Evolutionary conservation across 176 grass and related monocot species (phyloP).

Genomic region (Oryza brachyantha): DNA sequence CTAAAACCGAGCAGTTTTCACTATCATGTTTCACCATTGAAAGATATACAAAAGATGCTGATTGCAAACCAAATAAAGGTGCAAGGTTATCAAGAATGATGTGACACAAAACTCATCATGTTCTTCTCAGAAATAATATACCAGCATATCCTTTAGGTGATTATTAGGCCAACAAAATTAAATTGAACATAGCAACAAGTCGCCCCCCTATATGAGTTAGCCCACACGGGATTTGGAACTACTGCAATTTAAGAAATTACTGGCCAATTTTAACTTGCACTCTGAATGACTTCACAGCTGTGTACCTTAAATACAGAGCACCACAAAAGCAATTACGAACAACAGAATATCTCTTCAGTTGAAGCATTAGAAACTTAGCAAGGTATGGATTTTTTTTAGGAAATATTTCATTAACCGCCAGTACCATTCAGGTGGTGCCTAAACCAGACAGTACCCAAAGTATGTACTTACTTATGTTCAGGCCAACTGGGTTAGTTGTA

Average conservation of each 20-base stretch:
- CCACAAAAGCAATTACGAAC: not conserved
- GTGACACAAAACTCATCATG: not conserved
- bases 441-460: not conserved
- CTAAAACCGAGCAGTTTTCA: not conserved
- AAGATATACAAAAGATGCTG: not conserved
- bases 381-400: not conserved
- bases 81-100: not conserved
- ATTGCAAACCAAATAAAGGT: too few relatives aligned
- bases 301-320: not conserved
- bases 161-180: not conserved
- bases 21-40: conserved; percentile 6
- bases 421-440: not conserved
- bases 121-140: not conserved
- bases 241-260: not conserved
- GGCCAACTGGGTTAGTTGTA: not conserved
- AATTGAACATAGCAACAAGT: not conserved
- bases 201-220: not conserved
- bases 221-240: not conserved
- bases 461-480: not conserved
- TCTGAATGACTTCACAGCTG: not conserved
- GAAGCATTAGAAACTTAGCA: not conserved
- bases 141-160: not conserved
- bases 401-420: not conserved
- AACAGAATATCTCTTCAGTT: not conserved
- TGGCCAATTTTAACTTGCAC: not conserved